Evolutionary conservation across 164 flowering plant species (phyloP).

Genomic region (Echeveria elegans): DNA sequence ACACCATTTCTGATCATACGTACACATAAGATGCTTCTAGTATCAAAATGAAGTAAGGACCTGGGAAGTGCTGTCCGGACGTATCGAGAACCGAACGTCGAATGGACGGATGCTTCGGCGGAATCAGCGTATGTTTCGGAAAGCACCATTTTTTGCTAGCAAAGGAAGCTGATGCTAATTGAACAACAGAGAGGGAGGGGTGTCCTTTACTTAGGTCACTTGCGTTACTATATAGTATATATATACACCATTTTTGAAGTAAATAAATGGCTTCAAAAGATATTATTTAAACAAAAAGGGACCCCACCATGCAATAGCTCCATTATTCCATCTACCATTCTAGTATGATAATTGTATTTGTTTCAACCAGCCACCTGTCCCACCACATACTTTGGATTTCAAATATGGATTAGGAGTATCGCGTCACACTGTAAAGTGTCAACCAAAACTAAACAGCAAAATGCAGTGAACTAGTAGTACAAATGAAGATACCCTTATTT

Average conservation of each 20-base stretch:
- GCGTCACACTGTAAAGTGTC: no score
- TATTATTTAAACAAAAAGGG: neutral
- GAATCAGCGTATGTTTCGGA: conserved; percentile 18
- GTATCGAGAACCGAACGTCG: conserved; percentile 33
- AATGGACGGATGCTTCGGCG: conserved; percentile 21
- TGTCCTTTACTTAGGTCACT: neutral
- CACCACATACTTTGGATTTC: no score
- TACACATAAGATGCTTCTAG: no score
- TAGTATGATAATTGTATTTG: no score
- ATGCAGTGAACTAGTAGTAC: no score
- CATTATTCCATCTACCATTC: no score
- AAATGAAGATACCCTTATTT: no score
- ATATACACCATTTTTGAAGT: no score
- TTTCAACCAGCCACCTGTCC: no score
- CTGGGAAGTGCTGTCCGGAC: conserved; percentile 26
- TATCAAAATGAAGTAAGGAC: conserved; percentile 4
- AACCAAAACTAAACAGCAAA: no score
- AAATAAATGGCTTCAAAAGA: neutral
- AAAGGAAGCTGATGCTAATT: neutral
- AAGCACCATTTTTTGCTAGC: conserved; percentile 22
- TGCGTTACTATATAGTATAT: neutral
- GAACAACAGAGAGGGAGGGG: neutral
- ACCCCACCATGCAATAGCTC: no score
- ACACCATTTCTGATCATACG: neutral
- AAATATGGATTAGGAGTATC: no score